A percentile compares a stretch with the other conserved stretches of the same genome.
These are phyloP conservation scores for Stipa capillata DNA, from an alignment of 176 grass and related monocot genomes.

Conservation along the genomic window DNA sequence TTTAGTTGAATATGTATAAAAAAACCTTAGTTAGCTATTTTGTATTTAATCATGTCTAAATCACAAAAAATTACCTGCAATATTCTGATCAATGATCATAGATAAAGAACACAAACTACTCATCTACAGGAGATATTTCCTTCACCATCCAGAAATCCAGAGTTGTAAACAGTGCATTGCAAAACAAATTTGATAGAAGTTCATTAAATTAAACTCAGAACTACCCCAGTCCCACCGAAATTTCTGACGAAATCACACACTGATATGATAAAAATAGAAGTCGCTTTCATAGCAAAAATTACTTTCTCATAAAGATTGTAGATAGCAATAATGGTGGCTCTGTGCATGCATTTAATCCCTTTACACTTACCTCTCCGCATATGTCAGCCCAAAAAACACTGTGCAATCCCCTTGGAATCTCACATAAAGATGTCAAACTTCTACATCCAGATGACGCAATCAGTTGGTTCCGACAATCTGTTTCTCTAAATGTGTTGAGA, in stretches of 20 bases:
- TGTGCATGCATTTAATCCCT: not conserved
- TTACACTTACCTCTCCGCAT: not conserved
- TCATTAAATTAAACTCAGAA: not conserved
- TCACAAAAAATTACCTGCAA: not conserved
- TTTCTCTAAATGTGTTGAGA: not conserved
- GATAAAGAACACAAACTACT: not conserved
- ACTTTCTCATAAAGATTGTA: not conserved
- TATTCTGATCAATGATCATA: not conserved
- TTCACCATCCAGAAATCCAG: not conserved
- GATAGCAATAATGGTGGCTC: not conserved
- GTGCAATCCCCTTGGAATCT: not conserved
- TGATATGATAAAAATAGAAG: not conserved
- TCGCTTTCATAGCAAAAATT: not conserved
- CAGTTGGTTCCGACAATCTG: not conserved
- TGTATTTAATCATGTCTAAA: not conserved
- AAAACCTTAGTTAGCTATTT: not conserved
- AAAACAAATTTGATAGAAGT: not conserved
- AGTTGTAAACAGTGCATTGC: not conserved
- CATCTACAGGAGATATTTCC: not conserved
- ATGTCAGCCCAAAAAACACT: not conserved
- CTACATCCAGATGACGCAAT: not conserved
- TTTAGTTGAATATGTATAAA: not conserved
- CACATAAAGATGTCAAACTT: not conserved
- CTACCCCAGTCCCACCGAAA: not conserved
- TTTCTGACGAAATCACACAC: not conserved